phyloP scores from a whole-genome alignment of 2,329 filamentous ascomycete species.

The Thermothelomyces thermophilus region DNA sequence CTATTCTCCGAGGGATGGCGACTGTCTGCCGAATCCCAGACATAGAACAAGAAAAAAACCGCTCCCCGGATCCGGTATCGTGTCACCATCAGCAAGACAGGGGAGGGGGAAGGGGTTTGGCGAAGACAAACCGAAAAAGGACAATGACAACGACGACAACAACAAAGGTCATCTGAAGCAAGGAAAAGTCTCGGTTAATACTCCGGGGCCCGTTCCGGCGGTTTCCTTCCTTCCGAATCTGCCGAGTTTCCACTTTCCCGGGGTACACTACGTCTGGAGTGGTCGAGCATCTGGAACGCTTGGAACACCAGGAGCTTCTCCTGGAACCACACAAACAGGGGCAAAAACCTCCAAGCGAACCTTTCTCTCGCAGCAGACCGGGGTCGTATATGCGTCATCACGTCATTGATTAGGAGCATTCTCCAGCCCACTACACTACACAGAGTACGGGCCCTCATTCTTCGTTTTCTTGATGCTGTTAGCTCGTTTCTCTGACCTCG shows the following conservation, averaged over 20 bases:
- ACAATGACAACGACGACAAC: no score
- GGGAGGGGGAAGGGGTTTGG: no score
- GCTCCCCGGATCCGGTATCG: constrained; percentile 4
- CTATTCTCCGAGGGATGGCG: no score
- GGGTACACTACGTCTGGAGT: no score
- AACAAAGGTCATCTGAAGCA: background rate
- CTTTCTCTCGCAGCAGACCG: background rate
- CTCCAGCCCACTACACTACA: background rate
- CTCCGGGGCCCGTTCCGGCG: no score
- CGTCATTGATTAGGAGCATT: background rate
- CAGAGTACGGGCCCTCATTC: no score
- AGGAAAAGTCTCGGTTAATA: constrained; percentile 7
- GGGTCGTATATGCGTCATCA: background rate
- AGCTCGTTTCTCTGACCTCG: no score
- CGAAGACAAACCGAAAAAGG: no score
- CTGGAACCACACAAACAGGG: constrained; percentile 5
- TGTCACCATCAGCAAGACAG: background rate
- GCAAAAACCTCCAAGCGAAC: background rate
- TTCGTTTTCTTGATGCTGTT: background rate
- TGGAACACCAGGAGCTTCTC: background rate
- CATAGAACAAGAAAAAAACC: background rate
- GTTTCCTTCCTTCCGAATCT: background rate
- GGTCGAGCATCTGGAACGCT: background rate
- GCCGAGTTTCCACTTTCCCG: no score
- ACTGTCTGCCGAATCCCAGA: no score